Evolutionary conservation across 257 asterid genomes (phyloP).

Genomic region (Henckelia pumila): DNA sequence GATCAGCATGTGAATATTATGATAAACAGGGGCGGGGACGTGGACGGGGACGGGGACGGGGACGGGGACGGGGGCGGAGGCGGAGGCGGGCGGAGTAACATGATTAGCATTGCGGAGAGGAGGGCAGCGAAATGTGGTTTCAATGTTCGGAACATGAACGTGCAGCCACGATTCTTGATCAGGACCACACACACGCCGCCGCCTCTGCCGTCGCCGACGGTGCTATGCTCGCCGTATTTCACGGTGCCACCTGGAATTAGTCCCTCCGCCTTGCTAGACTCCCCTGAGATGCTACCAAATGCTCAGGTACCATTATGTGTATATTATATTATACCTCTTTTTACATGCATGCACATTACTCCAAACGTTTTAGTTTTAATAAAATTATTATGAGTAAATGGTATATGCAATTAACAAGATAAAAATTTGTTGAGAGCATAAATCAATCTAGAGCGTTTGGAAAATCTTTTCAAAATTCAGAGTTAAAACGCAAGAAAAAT

Average conservation of each 20-base stretch:
- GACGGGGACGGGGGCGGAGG: neutral
- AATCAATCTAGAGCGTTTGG: no score
- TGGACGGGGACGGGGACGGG: neutral
- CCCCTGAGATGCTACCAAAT: slow-evolving; percentile 65
- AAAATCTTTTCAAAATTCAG: no score
- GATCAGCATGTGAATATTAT: neutral
- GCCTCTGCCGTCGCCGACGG: neutral
- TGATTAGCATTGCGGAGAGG: slow-evolving; percentile 55
- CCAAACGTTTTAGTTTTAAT: no score
- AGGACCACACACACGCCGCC: neutral
- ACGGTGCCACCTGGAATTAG: slow-evolving; percentile 67
- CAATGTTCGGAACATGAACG: slow-evolving; percentile 35
- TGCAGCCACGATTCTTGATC: neutral
- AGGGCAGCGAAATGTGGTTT: slow-evolving; percentile 62
- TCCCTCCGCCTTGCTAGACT: slow-evolving; percentile 68
- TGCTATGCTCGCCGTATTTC: slow-evolving; percentile 35
- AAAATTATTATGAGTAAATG: no score
- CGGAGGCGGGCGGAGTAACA: slow-evolving; percentile 13
- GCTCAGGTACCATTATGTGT: slow-evolving; percentile 49
- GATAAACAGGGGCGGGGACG: neutral
- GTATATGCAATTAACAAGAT: no score
- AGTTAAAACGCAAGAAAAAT: no score
- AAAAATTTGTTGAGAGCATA: no score
- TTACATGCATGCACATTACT: no score
- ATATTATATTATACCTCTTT: neutral